Evolutionary conservation across 805 yeast species (phyloP).

Genomic region (Hanseniaspora mollemarum): DNA sequence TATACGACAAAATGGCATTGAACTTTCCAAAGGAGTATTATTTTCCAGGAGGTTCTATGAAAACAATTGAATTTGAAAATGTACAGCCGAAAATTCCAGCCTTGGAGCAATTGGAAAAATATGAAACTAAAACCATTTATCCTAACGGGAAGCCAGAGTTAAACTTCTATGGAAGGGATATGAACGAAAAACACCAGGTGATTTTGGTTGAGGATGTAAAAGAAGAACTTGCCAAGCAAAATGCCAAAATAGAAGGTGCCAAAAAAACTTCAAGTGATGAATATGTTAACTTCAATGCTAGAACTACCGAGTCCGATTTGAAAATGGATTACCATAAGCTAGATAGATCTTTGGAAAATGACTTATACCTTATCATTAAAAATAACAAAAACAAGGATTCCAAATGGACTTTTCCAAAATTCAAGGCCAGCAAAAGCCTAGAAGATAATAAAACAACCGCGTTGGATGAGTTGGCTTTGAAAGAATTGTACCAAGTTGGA

Average conservation of each 20-base stretch:
- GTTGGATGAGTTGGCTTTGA: conserved; percentile 62
- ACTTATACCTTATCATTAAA: conserved; percentile 64
- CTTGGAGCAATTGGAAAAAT: conserved; percentile 61
- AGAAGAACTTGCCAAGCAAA: conserved; percentile 29
- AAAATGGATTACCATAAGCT: conserved; percentile 50
- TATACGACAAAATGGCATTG: conserved; percentile 90
- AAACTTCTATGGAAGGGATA: conserved; percentile 69
- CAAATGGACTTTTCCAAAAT: conserved; percentile 74
- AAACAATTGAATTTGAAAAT: conserved; percentile 13
- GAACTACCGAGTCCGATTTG: conserved; percentile 68
- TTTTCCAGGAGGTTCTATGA: conserved; percentile 77
- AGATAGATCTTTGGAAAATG: conserved; percentile 68
- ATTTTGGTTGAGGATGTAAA: conserved; percentile 53
- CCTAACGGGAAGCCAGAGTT: conserved; percentile 78
- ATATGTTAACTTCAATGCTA: conserved; percentile 34
- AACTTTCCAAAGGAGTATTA: conserved; percentile 91
- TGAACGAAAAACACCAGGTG: conserved; percentile 68
- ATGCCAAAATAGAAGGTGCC: conserved; percentile 35
- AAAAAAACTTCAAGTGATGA: conserved; percentile 48
- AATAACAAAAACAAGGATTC: conserved; percentile 22
- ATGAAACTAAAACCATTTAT: conserved; percentile 62
- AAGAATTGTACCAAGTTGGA: conserved; percentile 58
- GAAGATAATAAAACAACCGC: conserved; percentile 29
- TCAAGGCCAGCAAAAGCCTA: conserved; percentile 34
- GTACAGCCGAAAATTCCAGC: conserved; percentile 56